Conservation (phyloP, 116 monocot genomes). For the Iris pallida region DNA sequence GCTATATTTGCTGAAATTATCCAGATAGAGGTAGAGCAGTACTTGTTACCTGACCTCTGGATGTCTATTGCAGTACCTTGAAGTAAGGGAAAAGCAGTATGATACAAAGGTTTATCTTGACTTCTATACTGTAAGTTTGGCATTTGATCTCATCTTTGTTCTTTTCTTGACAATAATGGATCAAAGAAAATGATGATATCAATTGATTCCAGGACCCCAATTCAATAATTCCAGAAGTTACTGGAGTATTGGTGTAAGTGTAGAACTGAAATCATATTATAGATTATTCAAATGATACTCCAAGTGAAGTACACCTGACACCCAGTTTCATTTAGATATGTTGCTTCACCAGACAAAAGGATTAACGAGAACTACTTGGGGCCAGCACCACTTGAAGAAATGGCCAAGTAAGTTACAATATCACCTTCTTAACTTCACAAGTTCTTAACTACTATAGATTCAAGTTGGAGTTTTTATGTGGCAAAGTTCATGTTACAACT, state of each 20-base stretch:
- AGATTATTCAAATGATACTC: neutral
- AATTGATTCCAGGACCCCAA: conserved; percentile 49
- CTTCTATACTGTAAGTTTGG: conserved; percentile 78
- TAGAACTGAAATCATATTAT: neutral
- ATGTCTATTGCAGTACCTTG: conserved; percentile 59
- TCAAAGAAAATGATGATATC: neutral
- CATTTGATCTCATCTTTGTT: neutral
- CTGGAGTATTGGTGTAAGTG: conserved; percentile 82
- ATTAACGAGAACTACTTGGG: conserved; percentile 80
- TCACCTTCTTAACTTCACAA: neutral
- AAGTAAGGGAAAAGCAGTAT: conserved; percentile 95
- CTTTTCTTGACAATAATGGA: neutral
- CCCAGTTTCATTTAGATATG: conserved; percentile 44
- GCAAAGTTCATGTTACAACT: too few relatives aligned
- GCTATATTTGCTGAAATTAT: too few relatives aligned
- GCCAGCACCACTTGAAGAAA: conserved; percentile 82
- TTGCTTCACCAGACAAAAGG: conserved; percentile 68
- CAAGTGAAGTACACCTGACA: neutral
- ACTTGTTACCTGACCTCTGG: too few relatives aligned
- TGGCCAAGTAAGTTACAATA: conserved; percentile 56
- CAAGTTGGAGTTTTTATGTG: too few relatives aligned
- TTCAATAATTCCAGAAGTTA: conserved; percentile 44
- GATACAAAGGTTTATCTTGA: conserved; percentile 80
- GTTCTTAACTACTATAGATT: neutral
- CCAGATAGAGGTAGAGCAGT: too few relatives aligned